phyloP scores from a whole-genome alignment of 495 filamentous ascomycete species.

The Neurospora discreta region DNA sequence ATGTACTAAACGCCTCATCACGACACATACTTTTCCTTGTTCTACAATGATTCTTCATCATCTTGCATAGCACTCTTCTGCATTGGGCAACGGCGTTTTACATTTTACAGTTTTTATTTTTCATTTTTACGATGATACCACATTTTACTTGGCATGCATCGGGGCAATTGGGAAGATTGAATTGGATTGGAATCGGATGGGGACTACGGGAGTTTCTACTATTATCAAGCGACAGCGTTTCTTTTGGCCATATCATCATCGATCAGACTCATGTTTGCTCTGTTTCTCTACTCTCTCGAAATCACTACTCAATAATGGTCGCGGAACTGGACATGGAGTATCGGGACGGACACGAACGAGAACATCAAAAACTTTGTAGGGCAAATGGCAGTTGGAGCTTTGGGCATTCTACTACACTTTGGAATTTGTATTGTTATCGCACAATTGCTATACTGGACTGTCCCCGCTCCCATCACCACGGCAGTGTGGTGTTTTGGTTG shows the following conservation, averaged over 20 bases:
- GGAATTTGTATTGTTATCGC: background rate
- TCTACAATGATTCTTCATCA: slow-evolving; percentile 8
- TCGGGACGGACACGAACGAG: background rate
- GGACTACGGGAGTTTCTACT: background rate
- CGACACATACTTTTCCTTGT: slow-evolving; percentile 16
- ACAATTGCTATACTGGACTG: background rate
- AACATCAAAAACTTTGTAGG: background rate
- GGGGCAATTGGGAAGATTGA: background rate
- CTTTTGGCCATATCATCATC: background rate
- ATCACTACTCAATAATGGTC: slow-evolving; percentile 1
- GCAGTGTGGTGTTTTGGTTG: background rate
- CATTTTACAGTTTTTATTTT: background rate
- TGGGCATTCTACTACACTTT: background rate
- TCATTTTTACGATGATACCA: slow-evolving; percentile 6
- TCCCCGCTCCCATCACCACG: background rate
- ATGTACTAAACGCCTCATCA: slow-evolving; percentile 27
- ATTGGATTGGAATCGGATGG: background rate
- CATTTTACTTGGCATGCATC: background rate
- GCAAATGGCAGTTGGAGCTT: background rate
- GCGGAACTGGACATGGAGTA: background rate
- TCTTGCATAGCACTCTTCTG: slow-evolving; percentile 3
- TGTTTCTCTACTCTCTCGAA: background rate
- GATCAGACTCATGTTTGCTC: background rate
- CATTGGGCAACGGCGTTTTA: slow-evolving; percentile 8
- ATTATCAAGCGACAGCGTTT: background rate